Conservation (phyloP, 2,329 filamentous ascomycete genomes). For the Aspergillus quadricinctus region DNA sequence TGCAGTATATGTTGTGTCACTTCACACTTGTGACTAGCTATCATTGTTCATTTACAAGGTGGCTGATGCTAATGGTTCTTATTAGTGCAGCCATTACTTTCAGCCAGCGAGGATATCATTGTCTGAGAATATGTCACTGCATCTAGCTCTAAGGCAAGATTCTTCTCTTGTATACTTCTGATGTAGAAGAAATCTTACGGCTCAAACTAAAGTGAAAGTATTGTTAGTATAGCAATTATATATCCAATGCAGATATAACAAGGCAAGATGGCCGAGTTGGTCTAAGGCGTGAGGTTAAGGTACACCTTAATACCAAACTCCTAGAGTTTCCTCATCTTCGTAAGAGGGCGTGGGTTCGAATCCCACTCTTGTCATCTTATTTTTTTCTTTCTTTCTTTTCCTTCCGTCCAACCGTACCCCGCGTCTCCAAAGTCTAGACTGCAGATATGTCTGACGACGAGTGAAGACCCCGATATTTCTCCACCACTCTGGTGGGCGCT, state of each 20-base stretch:
- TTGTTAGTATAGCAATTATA: no score
- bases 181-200: no score
- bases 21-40: neutral
- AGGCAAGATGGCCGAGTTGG: constrained; percentile 35
- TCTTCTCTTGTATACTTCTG: no score
- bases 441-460: neutral
- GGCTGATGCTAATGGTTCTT: neutral
- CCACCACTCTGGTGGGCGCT: neutral
- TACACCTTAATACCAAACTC: constrained; percentile 1
- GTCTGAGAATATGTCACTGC: neutral
- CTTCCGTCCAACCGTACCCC: no score
- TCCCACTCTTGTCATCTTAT: neutral
- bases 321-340: neutral
- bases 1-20: neutral
- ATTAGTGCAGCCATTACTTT: neutral
- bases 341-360: neutral
- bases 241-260: neutral
- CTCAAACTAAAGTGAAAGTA: no score
- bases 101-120: neutral
- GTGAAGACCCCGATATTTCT: neutral
- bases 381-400: neutral
- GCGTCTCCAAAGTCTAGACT: no score
- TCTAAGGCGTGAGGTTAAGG: constrained; percentile 34
- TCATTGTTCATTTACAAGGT: neutral
- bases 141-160: neutral